These are phyloP conservation scores for Acephala macrosclerotiorum DNA, from an alignment of 2,329 filamentous ascomycete genomes.

Conservation along the genomic window DNA sequence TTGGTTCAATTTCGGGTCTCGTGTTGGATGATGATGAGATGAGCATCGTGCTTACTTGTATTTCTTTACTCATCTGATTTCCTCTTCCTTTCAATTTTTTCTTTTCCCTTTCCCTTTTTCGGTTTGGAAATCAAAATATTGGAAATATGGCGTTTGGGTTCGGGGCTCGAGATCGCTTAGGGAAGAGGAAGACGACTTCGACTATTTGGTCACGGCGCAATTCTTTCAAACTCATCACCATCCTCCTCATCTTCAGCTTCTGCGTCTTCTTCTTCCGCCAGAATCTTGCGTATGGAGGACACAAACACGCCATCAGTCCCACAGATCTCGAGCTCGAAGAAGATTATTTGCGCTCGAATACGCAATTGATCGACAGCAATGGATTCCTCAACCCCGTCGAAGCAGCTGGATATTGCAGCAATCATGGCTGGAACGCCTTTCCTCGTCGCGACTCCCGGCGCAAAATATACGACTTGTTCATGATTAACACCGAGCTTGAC, in stretches of 20 bases:
- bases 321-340: conserved; percentile 18
- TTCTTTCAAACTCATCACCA: neutral
- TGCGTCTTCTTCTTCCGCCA: conserved; percentile 6
- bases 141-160: neutral
- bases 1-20: no score
- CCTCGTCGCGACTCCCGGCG: conserved; percentile 39
- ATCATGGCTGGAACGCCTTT: conserved; percentile 23
- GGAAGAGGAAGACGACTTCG: neutral
- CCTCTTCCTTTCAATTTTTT: neutral
- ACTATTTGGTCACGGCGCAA: neutral
- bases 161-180: neutral
- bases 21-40: neutral
- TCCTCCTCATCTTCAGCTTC: conserved; percentile 15
- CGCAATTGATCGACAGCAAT: neutral
- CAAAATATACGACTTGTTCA: conserved; percentile 67
- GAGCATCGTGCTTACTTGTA: neutral
- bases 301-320: conserved; percentile 7
- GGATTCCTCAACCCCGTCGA: conserved; percentile 7
- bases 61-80: neutral
- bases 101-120: neutral
- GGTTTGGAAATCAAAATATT: neutral
- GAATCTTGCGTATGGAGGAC: conserved; percentile 5
- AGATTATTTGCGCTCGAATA: neutral
- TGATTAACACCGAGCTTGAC: conserved; percentile 70
- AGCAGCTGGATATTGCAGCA: conserved; percentile 10